These are phyloP conservation scores for Plasmodium billcollinsi DNA, from an alignment of 169 alveolate species.

Conservation along the genomic window DNA sequence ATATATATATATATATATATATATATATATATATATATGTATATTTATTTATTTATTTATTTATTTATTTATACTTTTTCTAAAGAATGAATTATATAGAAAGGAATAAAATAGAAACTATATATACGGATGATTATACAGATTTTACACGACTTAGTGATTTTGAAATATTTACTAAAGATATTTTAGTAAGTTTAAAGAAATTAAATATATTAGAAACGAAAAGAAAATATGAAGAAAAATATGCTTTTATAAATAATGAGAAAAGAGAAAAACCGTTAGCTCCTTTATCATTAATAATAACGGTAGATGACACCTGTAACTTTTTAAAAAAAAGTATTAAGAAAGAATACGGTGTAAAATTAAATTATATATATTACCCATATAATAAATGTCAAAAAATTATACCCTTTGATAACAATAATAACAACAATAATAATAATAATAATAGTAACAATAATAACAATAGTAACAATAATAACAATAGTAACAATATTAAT, in stretches of 20 bases:
- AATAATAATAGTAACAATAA: too few relatives aligned
- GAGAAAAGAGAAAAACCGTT: constrained; percentile 39
- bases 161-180: constrained; percentile 68
- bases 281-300: constrained; percentile 48
- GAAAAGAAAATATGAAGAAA: constrained; percentile 59
- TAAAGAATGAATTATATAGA: constrained; percentile 53
- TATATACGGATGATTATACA: constrained; percentile 65
- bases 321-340: constrained; percentile 42
- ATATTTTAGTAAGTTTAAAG: constrained; percentile 60
- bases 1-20: background rate
- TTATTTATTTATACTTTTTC: background rate
- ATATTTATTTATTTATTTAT: background rate
- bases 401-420: constrained; percentile 43
- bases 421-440: too few relatives aligned
- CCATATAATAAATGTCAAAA: constrained; percentile 72
- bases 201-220: constrained; percentile 57
- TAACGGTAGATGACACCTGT: constrained; percentile 63
- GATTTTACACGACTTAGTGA: constrained; percentile 74
- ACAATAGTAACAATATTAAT: too few relatives aligned
- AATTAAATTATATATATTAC: constrained; percentile 55
- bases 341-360: constrained; percentile 50
- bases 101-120: constrained; percentile 49
- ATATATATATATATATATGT: background rate
- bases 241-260: constrained; percentile 50
- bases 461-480: too few relatives aligned